Percentiles rank a stretch among this genome's conserved stretches.
Conservation (phyloP, 2,329 filamentous ascomycete species). For the Aspergillus hiratsukae region DNA sequence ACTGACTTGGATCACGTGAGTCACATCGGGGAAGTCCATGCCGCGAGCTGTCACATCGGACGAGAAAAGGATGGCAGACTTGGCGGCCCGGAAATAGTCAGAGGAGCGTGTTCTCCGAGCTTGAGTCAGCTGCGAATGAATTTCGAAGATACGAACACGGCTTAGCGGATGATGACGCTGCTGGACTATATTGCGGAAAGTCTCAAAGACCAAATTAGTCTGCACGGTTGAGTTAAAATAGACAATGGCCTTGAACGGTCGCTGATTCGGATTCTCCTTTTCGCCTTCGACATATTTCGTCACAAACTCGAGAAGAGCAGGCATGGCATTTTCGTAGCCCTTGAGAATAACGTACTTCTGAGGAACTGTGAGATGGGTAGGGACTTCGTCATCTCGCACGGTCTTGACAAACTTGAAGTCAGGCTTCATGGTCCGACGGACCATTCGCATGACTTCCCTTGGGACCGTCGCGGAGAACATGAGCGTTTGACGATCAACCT, state of each 20-base stretch:
- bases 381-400: slow-evolving; percentile 73
- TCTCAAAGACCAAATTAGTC: slow-evolving; percentile 59
- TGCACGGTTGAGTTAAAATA: slow-evolving; percentile 79
- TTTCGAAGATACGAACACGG: slow-evolving; percentile 48
- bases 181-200: slow-evolving; percentile 52
- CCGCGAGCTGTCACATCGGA: slow-evolving; percentile 77
- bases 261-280: slow-evolving; percentile 31
- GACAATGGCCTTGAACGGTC: slow-evolving; percentile 91
- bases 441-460: slow-evolving; percentile 72
- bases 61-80: slow-evolving; percentile 64
- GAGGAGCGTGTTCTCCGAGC: slow-evolving; percentile 63
- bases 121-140: slow-evolving; percentile 78
- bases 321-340: slow-evolving; percentile 71
- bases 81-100: slow-evolving; percentile 64
- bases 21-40: slow-evolving; percentile 78
- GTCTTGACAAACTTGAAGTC: slow-evolving; percentile 88
- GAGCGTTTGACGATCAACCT: slow-evolving; percentile 77
- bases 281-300: slow-evolving; percentile 53
- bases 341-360: slow-evolving; percentile 67
- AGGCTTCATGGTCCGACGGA: slow-evolving; percentile 71
- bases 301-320: slow-evolving; percentile 71
- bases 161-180: slow-evolving; percentile 28
- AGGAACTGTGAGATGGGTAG: slow-evolving; percentile 79
- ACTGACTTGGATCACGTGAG: slow-evolving; percentile 73
- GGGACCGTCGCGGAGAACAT: slow-evolving; percentile 95